Evolutionary conservation across 192 early-diverging fungal species (phyloP).

Genomic region (Spinellus fusiger): DNA sequence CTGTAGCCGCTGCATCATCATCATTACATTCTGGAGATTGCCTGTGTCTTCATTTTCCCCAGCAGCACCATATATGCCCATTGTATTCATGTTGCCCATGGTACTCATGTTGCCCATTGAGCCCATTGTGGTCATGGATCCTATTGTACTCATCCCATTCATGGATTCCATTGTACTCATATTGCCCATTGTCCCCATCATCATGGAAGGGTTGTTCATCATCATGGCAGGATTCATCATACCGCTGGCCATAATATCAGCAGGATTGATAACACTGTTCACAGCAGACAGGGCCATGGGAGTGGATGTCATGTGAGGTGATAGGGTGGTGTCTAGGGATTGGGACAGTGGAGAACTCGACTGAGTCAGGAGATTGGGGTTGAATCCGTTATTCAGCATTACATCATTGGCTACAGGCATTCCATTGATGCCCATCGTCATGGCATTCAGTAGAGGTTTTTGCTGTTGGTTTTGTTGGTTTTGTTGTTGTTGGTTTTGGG

Average conservation of each 20-base stretch:
- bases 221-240: slow-evolving; percentile 27
- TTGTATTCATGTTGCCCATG: slow-evolving; percentile 5
- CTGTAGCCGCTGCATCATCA: slow-evolving; percentile 28
- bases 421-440: not conserved
- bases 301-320: slow-evolving; percentile 6
- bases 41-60: slow-evolving; percentile 1
- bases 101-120: too few species aligned
- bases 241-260: slow-evolving; percentile 18
- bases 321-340: slow-evolving; percentile 6
- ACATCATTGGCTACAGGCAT: not conserved
- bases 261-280: slow-evolving; percentile 2
- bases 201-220: slow-evolving; percentile 12
- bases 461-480: not conserved
- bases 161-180: not conserved
- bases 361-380: not conserved
- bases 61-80: slow-evolving; percentile 3
- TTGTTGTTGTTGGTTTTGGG: not conserved
- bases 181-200: not conserved
- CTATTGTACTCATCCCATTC: too few species aligned
- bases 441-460: not conserved
- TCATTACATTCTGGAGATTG: slow-evolving; percentile 23
- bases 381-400: not conserved
- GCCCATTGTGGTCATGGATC: too few species aligned
- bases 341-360: not conserved
- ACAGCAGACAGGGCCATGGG: not conserved